Conservation (phyloP, 176 grass and related monocot genomes). For the Paspalum vaginatum region DNA sequence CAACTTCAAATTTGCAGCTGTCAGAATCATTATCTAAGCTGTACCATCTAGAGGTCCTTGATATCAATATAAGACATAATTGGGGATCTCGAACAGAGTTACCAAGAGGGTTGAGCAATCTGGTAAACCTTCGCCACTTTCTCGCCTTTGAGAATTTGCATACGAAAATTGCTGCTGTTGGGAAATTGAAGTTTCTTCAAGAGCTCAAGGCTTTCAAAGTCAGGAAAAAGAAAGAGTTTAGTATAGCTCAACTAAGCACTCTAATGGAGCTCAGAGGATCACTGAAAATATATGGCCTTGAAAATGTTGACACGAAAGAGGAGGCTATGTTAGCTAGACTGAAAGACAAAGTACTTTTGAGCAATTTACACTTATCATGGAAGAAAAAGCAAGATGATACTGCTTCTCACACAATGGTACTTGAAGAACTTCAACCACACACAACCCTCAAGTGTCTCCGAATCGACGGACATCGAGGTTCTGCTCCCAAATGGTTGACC, state of each 20-base stretch:
- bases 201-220: conserved; percentile 19
- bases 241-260: conserved; percentile 11
- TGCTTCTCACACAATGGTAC: conserved; percentile 10
- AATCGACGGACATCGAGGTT: conserved; percentile 19
- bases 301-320: conserved; percentile 3
- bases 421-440: conserved; percentile 28
- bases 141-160: conserved; percentile 12
- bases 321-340: conserved; percentile 23
- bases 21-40: conserved; percentile 9
- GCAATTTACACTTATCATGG: conserved; percentile 15
- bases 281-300: conserved; percentile 25
- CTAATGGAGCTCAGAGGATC: conserved; percentile 25
- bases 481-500: conserved; percentile 1
- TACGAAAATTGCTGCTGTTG: conserved; percentile 6
- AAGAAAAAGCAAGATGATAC: background rate
- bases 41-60: conserved; percentile 33
- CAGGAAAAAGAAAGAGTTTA: background rate
- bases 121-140: conserved; percentile 28
- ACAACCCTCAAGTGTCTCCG: background rate
- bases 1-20: conserved; percentile 1
- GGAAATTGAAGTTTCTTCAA: conserved; percentile 40
- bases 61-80: conserved; percentile 21
- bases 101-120: conserved; percentile 23
- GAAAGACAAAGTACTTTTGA: conserved; percentile 11
- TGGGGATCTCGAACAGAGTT: background rate